Evolutionary conservation across 1,284 basidiomycete genomes (phyloP).

Genomic region (Microbotryum scabiosae): DNA sequence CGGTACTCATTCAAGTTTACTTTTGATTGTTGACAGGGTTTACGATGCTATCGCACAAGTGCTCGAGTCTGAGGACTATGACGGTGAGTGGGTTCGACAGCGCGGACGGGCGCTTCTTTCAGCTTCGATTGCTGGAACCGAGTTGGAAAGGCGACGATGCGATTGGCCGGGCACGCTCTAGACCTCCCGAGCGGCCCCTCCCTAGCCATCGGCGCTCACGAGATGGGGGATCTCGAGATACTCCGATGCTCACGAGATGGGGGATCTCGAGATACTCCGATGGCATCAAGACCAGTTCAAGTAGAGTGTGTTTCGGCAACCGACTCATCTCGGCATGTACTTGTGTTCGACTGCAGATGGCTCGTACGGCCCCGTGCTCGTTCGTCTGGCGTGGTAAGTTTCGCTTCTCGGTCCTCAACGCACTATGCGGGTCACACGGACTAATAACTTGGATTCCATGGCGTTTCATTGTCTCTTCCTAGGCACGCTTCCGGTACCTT

Average conservation of each 20-base stretch:
- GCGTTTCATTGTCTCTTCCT: background rate
- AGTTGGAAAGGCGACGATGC: no score
- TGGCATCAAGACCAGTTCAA: no score
- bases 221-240: no score
- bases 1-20: background rate
- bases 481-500: conserved; percentile 81
- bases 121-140: no score
- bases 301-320: background rate
- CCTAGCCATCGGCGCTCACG: no score
- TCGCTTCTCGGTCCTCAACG: background rate
- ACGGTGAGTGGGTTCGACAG: conserved; percentile 51
- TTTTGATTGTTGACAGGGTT: conserved; percentile 60
- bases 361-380: conserved; percentile 78
- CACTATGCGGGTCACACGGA: background rate
- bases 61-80: conserved; percentile 59
- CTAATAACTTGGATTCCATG: background rate
- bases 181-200: no score
- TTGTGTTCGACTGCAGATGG: conserved; percentile 53
- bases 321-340: background rate
- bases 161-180: no score
- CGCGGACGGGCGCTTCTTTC: background rate
- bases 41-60: conserved; percentile 77
- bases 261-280: no score
- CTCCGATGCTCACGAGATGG: no score
- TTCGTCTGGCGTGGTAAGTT: conserved; percentile 72